phyloP scores from a whole-genome alignment of 805 yeast genomes.

The Candida takata region DNA sequence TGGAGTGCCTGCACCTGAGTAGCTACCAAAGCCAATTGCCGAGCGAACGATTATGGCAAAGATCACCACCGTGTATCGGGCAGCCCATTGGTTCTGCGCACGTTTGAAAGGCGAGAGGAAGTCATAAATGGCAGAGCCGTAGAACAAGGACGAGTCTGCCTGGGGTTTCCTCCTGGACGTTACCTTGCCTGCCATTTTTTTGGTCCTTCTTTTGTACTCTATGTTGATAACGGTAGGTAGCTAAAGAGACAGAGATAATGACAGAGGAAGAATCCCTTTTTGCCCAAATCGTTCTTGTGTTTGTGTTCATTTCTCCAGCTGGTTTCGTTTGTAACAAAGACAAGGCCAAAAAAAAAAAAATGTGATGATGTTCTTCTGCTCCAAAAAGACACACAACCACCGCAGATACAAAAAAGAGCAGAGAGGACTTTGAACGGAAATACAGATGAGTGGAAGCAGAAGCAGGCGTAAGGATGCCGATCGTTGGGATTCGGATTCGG shows the following conservation, averaged over 20 bases:
- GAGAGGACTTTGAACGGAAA: no score
- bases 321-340: no score
- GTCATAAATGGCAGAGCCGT: conserved; percentile 67
- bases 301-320: no score
- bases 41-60: conserved; percentile 71
- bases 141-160: conserved; percentile 24
- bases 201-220: no score
- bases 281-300: no score
- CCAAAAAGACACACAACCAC: no score
- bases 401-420: no score
- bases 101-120: conserved; percentile 71
- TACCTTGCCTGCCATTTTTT: background rate
- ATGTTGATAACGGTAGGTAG: no score
- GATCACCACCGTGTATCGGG: conserved; percentile 65
- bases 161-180: background rate
- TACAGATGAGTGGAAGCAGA: conserved; percentile 1
- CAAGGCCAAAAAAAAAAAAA: no score
- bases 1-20: conserved; percentile 61
- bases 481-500: conserved; percentile 21
- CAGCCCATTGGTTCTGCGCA: conserved; percentile 88
- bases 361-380: no score
- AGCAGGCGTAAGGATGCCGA: conserved; percentile 7
- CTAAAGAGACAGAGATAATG: no score
- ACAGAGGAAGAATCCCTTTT: no score
- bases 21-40: conserved; percentile 85